Conservation (phyloP, 495 filamentous ascomycete species). For the Penicillium ucsense region DNA sequence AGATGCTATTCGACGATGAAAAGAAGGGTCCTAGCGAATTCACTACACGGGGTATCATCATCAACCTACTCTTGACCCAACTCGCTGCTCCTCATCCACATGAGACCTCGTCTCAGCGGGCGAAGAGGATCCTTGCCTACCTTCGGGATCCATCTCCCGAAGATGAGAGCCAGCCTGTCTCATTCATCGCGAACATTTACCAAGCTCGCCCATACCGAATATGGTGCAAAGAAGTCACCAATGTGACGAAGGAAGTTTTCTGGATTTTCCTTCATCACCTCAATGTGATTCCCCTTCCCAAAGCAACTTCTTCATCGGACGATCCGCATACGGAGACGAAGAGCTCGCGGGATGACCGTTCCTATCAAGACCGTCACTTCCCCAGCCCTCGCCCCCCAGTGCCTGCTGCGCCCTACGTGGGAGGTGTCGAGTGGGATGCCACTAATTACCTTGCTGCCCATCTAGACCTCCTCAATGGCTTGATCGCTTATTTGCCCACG, state of each 20-base stretch:
- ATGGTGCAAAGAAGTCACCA: slow-evolving; percentile 86
- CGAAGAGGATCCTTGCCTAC: slow-evolving; percentile 62
- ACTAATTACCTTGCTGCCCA: slow-evolving; percentile 92
- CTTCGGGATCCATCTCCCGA: slow-evolving; percentile 71
- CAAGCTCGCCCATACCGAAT: slow-evolving; percentile 79
- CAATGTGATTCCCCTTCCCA: slow-evolving; percentile 62
- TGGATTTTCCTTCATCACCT: slow-evolving; percentile 97
- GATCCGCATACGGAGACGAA: slow-evolving; percentile 14
- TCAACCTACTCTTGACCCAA: slow-evolving; percentile 76
- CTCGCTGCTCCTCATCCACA: slow-evolving; percentile 50
- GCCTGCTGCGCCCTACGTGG: slow-evolving; percentile 91
- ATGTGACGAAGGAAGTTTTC: slow-evolving; percentile 96
- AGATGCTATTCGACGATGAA: slow-evolving; percentile 90
- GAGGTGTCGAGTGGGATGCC: slow-evolving; percentile 97
- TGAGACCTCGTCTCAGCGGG: slow-evolving; percentile 43
- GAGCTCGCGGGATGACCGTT: slow-evolving; percentile 1
- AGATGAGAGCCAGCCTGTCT: slow-evolving; percentile 63
- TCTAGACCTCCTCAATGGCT: slow-evolving; percentile 83
- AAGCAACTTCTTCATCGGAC: slow-evolving; percentile 22
- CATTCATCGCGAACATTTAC: slow-evolving; percentile 83
- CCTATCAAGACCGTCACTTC: slow-evolving; percentile 54
- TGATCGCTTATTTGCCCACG: slow-evolving; percentile 75
- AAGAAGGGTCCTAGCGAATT: slow-evolving; percentile 96
- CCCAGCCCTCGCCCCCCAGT: slow-evolving; percentile 82
- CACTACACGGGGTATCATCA: slow-evolving; percentile 79